Conservation (phyloP, 176 grass and related monocot genomes). For the Carex kokanica region DNA sequence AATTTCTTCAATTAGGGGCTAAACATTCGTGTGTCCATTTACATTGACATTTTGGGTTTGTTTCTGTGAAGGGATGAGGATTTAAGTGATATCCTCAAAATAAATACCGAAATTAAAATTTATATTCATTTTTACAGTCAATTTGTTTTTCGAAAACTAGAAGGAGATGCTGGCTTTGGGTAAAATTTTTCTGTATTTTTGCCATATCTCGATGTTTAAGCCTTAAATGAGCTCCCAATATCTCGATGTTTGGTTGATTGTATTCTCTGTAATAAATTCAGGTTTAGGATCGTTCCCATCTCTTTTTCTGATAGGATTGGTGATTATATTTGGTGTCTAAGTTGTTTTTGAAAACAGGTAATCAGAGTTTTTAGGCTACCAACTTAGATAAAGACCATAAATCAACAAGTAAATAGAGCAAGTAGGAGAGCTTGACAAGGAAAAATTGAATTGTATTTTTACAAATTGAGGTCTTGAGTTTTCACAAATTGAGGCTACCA, state of each 20-base stretch:
- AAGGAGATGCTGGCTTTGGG: background rate
- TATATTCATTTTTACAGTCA: background rate
- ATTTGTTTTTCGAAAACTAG: background rate
- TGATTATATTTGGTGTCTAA: background rate
- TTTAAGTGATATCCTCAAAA: background rate
- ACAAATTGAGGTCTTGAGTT: too few relatives aligned
- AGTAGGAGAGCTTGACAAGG: background rate
- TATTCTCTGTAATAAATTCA: background rate
- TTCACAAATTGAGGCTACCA: too few relatives aligned
- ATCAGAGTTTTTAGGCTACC: background rate
- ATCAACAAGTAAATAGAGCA: background rate
- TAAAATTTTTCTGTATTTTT: background rate
- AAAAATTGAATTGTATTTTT: background rate
- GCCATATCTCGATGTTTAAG: background rate
- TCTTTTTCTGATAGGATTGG: background rate
- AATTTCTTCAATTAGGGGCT: background rate
- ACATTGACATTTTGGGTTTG: background rate
- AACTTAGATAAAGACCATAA: background rate
- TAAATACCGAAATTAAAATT: background rate
- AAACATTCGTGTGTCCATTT: background rate
- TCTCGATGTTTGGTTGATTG: background rate
- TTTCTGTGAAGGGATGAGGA: background rate
- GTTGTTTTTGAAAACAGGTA: background rate
- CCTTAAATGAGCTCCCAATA: background rate
- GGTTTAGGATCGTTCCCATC: background rate